A percentile compares a stretch with the other conserved stretches of the same genome.
These are phyloP conservation scores for Neonectria faginata DNA, from an alignment of 2,329 filamentous ascomycete genomes.

Conservation along the genomic window DNA sequence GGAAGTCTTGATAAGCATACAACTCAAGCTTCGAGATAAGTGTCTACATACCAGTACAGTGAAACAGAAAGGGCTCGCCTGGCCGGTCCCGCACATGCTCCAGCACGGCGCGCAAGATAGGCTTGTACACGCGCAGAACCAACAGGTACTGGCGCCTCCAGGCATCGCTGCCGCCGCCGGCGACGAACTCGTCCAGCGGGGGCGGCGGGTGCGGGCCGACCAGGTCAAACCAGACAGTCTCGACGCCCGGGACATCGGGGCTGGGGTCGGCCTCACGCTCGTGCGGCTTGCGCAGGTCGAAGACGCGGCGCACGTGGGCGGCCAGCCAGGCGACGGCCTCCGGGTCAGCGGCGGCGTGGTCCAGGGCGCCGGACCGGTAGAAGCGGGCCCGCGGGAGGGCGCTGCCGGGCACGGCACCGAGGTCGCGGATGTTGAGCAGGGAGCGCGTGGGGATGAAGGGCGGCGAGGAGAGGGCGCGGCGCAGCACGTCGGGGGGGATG, in stretches of 20 bases:
- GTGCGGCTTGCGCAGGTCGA: slow-evolving; percentile 61
- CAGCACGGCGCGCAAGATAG: slow-evolving; percentile 58
- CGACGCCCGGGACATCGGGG: slow-evolving; percentile 57
- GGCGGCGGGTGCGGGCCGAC: slow-evolving; percentile 51
- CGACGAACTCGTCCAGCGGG: slow-evolving; percentile 56
- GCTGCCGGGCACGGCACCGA: slow-evolving; percentile 59
- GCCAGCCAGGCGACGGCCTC: slow-evolving; percentile 52
- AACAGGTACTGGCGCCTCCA: slow-evolving; percentile 62
- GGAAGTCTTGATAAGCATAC: not conserved
- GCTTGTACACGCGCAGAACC: slow-evolving; percentile 57
- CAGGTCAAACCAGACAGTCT: slow-evolving; percentile 58
- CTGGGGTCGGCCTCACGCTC: slow-evolving; percentile 60
- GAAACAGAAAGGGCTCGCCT: slow-evolving; percentile 60
- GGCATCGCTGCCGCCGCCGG: slow-evolving; percentile 57
- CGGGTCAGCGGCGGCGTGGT: slow-evolving; percentile 45
- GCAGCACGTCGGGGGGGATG: slow-evolving; percentile 53
- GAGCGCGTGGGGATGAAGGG: slow-evolving; percentile 61
- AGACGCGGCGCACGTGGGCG: slow-evolving; percentile 57
- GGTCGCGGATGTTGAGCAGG: slow-evolving; percentile 65
- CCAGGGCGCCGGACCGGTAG: slow-evolving; percentile 62
- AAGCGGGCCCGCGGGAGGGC: slow-evolving; percentile 55
- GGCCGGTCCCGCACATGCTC: slow-evolving; percentile 61
- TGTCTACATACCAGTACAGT: slow-evolving; percentile 62
- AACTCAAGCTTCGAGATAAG: not conserved
- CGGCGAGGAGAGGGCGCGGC: slow-evolving; percentile 52